Base-by-base conservation (phyloP, 768 basidiomycete species). In the Naganishia kalamii region DNA sequence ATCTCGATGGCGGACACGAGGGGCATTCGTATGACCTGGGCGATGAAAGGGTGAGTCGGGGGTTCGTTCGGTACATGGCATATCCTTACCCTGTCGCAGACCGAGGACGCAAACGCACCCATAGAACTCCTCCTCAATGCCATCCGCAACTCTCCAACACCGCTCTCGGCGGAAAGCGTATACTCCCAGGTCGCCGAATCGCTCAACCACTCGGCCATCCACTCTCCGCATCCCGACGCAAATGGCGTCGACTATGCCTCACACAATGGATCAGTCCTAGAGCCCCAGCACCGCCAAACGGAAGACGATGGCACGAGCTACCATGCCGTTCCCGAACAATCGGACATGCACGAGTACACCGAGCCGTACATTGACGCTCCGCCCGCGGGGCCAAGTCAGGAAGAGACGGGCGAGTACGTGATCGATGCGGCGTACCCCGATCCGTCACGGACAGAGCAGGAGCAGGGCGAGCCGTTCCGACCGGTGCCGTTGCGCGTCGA, bases 141-240 rank as follows among this genome's bases (percentile, higher is more conserved):
- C 21, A 57, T 57, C 21, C 54, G 54, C 37, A 57, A 57, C 37
- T 57, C 54, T 37, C 54, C 54, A 13, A 37, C 54, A 17, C 54
- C 54, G 6, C 37, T 57, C 4, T 57, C 54, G 15, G 54, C 54
- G 6, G 54, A 57, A 15, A 57, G 54, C 37, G 54, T 40, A 2
- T 57, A 57, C 32, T 57, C 54, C 3, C 54, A 40, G 15, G 8
- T 57, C 12, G 37, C 54, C 21, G 54, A 57, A 4, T 57, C 54
- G 2, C 4, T 41, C 23, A 33, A 57, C 23, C 19, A 23, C 23
- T 57, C 54, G 4, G 27, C n/a, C 10, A 57, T 27, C 11, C 54
- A 57, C 6, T 6, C 37, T 32, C 32, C 54, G 37, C 54, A 40
- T 21, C n/a, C 23, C 15, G 35, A 57, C 21, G 35, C n/a, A 11